Evolutionary conservation across 805 yeast genomes (phyloP), one percentile per base, ranked within the genome.

Genomic region (Candida ovalis): DNA sequence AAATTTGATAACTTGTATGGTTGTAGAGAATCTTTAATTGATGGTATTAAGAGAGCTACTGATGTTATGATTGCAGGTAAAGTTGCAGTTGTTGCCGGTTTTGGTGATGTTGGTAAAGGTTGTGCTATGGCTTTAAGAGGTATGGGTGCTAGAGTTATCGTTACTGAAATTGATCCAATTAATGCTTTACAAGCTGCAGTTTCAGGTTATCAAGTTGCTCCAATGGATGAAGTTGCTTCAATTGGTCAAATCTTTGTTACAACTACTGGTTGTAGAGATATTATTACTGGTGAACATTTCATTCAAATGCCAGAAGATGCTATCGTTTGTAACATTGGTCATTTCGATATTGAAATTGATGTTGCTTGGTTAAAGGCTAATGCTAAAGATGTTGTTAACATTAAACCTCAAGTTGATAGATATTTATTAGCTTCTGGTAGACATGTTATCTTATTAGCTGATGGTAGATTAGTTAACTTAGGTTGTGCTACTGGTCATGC

Each of bases 401-500:
- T 92, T 77, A 92, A 92, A 81, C 97, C 98, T 66, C 97, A 91
- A 78, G 99, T 92, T 68, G 99, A 92, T 86, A 88, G 99, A 79
- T 92, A 74, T 85, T 78, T 88, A 72, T 76, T 92, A 77, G 75
- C 80, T 69, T 78, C 78, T 67, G 98, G 98, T 69, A 88, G 86
- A 71, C 98, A 92, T 80, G 70, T 92, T 70, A 90, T 92, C 77
- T 81, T 92, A 70, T 86, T 92, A 67, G 99, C 99, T 60, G 97
- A 91, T 76, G 99, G 99, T 78, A 90, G 99, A 81, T 86, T 92
- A 68, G 98, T 92, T 71, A 92, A 92, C 90, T 82, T 92, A 71
- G 99, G 99, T 67, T 94, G 98, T 80, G 99, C 98, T 71, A 92
- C 98, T 67, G 99, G 99, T 71, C 99, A 92, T 82, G 87, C 98